A percentile compares a stretch with the other conserved stretches of the same genome.
These are phyloP conservation scores for Diaporthe helianthi DNA, from an alignment of 2,329 filamentous ascomycete species.

Conservation along the genomic window DNA sequence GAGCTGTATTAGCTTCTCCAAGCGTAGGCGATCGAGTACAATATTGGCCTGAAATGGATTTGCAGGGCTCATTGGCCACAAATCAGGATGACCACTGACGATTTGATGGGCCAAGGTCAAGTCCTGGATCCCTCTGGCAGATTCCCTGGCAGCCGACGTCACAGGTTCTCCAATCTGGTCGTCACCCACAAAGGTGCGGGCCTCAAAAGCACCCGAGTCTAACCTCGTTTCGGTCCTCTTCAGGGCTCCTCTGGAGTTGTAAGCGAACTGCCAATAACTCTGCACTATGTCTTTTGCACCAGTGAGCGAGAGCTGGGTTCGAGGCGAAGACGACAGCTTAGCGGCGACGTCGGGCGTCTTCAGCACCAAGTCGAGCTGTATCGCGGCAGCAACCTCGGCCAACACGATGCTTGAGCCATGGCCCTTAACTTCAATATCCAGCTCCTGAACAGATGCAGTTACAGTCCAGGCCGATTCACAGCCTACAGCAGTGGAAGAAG, in stretches of 20 bases:
- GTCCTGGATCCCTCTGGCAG: neutral
- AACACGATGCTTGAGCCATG: neutral
- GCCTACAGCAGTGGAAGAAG: neutral
- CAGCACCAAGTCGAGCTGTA: conserved; percentile 10
- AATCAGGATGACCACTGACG: conserved; percentile 4
- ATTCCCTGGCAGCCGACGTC: neutral
- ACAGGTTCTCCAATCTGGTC: neutral
- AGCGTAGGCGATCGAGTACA: neutral
- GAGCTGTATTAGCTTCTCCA: neutral
- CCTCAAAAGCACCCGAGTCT: neutral
- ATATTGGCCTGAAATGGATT: conserved; percentile 26
- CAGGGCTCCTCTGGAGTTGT: neutral
- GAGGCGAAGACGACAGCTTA: neutral
- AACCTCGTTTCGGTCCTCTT: neutral
- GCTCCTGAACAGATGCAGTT: conserved; percentile 1
- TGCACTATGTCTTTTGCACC: neutral
- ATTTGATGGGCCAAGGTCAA: conserved; percentile 8
- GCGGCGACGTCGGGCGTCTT: neutral
- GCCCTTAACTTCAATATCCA: neutral
- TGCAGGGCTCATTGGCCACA: neutral
- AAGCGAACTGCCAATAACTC: conserved; percentile 13
- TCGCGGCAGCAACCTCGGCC: conserved; percentile 24
- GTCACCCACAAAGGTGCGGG: neutral
- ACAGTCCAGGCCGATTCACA: neutral
- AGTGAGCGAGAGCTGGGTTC: neutral